Conservation (phyloP, 2,329 filamentous ascomycete species). For the Cadophora gregata region DNA sequence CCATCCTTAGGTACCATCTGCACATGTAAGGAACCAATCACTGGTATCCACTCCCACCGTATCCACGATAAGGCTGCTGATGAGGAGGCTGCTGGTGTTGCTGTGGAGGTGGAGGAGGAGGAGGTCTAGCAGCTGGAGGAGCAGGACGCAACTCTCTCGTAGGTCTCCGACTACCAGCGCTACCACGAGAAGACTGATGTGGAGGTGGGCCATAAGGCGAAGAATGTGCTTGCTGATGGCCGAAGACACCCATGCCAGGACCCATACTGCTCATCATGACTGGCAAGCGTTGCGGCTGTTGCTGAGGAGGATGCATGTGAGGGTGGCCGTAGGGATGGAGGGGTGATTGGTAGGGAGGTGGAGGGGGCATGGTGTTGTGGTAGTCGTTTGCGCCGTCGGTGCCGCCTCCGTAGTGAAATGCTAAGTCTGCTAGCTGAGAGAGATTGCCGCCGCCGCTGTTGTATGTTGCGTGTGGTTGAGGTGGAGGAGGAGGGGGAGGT, state of each 20-base stretch:
- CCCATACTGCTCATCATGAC: background rate
- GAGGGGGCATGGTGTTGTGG: background rate
- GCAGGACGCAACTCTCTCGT: conserved; percentile 20
- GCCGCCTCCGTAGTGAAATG: background rate
- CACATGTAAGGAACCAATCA: background rate
- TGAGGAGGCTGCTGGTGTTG: conserved; percentile 4
- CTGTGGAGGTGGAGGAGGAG: conserved; percentile 4
- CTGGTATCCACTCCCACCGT: conserved; percentile 12
- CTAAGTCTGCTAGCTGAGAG: conserved; percentile 8
- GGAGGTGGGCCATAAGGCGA: conserved; percentile 22
- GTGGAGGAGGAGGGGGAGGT: conserved; percentile 21
- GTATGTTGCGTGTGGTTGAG: conserved; percentile 12
- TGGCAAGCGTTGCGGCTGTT: conserved; percentile 3
- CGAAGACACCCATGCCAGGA: conserved; percentile 14
- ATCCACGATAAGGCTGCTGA: conserved; percentile 6
- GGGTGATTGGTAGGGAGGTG: conserved; percentile 6
- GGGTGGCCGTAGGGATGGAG: conserved; percentile 22
- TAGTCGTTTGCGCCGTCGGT: conserved; percentile 8
- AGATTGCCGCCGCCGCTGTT: conserved; percentile 19
- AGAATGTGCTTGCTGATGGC: conserved; percentile 5
- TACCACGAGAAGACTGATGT: conserved; percentile 15
- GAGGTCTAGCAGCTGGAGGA: conserved; percentile 12
- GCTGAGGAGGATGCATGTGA: conserved; percentile 3
- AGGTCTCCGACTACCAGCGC: conserved; percentile 3
- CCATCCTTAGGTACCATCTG: too few relatives aligned